A percentile compares a stretch with the other conserved stretches of the same genome.
Evolutionary conservation across 192 early-diverging fungal species (phyloP).

Genomic region (Kickxella alabastrina): DNA sequence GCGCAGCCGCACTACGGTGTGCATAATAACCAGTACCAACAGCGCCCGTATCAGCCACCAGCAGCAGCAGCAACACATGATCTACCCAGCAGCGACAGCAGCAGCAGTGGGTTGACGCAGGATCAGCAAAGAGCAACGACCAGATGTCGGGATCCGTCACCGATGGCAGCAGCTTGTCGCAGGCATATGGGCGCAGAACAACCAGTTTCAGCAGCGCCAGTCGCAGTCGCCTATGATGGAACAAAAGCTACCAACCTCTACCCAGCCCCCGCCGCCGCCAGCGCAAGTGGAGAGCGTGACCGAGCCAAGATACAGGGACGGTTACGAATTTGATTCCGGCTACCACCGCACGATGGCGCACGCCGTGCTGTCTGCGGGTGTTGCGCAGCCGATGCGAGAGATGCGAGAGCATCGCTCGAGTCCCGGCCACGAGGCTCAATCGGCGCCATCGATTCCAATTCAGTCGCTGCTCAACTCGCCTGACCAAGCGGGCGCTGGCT

Average conservation of each 20-base stretch:
- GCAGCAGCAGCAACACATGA: slow-evolving; percentile 10
- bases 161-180: slow-evolving; percentile 39
- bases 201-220: slow-evolving; percentile 12
- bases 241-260: slow-evolving; percentile 7
- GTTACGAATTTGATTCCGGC: slow-evolving; percentile 5
- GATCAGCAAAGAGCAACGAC: slow-evolving; percentile 36
- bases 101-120: slow-evolving; percentile 21
- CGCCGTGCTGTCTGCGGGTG: slow-evolving; percentile 4
- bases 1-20: slow-evolving; percentile 17
- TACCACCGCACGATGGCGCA: slow-evolving; percentile 9
- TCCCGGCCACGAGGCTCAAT: slow-evolving; percentile 2
- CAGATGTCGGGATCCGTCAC: slow-evolving; percentile 40
- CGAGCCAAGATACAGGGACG: slow-evolving; percentile 14
- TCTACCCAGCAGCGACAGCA: slow-evolving; percentile 3
- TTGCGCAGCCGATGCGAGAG: slow-evolving; percentile 19
- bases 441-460: slow-evolving; percentile 26
- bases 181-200: slow-evolving; percentile 18
- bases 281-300: slow-evolving; percentile 24
- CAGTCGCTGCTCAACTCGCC: slow-evolving; percentile 45
- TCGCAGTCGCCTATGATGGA: slow-evolving; percentile 29
- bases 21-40: slow-evolving; percentile 15
- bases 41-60: slow-evolving; percentile 10
- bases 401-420: slow-evolving; percentile 40
- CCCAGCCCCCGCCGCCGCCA: slow-evolving; percentile 5
- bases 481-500: slow-evolving; percentile 8